phyloP scores from a whole-genome alignment of 768 basidiomycete species.

The Leccinellum rugosiceps region DNA sequence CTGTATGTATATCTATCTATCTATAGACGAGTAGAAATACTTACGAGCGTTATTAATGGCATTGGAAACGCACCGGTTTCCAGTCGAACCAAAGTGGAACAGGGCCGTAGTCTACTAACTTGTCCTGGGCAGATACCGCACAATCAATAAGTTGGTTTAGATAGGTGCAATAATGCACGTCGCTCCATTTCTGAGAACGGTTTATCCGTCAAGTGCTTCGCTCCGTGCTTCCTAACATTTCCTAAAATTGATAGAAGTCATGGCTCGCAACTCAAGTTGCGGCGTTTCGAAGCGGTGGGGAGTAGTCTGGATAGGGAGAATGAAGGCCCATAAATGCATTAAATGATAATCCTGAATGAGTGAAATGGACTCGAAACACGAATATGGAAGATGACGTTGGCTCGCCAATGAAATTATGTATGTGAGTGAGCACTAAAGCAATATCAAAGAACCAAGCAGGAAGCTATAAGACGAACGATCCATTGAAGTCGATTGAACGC shows the following conservation, averaged over 20 bases:
- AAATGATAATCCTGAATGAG: not conserved
- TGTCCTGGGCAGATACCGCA: not conserved
- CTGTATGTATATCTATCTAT: not conserved
- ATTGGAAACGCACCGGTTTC: not conserved
- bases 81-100: not conserved
- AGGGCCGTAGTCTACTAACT: not conserved
- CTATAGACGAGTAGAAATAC: not conserved
- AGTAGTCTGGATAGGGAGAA: too few species aligned
- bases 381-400: not conserved
- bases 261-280: not conserved
- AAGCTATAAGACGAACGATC: not conserved
- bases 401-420: not conserved
- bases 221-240: not conserved
- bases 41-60: not conserved
- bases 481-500: not conserved
- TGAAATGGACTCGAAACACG: not conserved
- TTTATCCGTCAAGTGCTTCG: not conserved
- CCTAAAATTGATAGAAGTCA: too few species aligned
- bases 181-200: not conserved
- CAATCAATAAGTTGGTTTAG: not conserved
- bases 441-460: not conserved
- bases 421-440: not conserved
- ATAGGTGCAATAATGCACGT: not conserved
- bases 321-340: not conserved
- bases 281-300: not conserved